Percentiles rank a stretch among this genome's conserved stretches.
Conservation (phyloP, 352 stramenopile genomes). For the Phytopythium cucurbitacearum region DNA sequence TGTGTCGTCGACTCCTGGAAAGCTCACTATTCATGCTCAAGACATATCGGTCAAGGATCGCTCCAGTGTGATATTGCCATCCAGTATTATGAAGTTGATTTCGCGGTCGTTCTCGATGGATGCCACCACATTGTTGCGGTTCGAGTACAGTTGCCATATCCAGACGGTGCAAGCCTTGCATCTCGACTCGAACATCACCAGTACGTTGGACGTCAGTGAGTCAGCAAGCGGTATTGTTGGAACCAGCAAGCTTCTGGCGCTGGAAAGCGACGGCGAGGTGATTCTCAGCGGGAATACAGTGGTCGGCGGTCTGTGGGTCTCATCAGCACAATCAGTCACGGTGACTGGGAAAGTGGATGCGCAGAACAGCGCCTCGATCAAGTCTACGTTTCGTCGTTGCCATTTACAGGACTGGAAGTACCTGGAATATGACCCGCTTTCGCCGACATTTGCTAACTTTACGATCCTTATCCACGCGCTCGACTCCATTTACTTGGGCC, state of each 20-base stretch:
- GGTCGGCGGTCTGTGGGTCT: constrained; percentile 46
- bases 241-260: constrained; percentile 27
- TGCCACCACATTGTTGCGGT: constrained; percentile 33
- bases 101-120: constrained; percentile 52
- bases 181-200: constrained; percentile 47
- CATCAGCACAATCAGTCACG: constrained; percentile 45
- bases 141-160: constrained; percentile 38
- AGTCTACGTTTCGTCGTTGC: constrained; percentile 44
- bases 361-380: constrained; percentile 29
- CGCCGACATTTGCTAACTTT: constrained; percentile 38
- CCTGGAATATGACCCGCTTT: constrained; percentile 8
- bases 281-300: constrained; percentile 40
- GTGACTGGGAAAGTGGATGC: constrained; percentile 43
- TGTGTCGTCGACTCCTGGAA: not conserved
- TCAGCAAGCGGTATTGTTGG: not conserved
- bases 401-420: constrained; percentile 32
- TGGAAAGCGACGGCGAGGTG: constrained; percentile 53
- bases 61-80: constrained; percentile 38
- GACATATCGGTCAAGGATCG: constrained; percentile 38
- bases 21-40: constrained; percentile 18
- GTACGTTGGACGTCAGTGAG: constrained; percentile 6
- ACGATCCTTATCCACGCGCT: constrained; percentile 50
- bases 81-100: constrained; percentile 25
- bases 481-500: constrained; percentile 51
- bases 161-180: constrained; percentile 39